phyloP scores from a whole-genome alignment of 2,329 filamentous ascomycete genomes.

The Aspergillus viridinutans region DNA sequence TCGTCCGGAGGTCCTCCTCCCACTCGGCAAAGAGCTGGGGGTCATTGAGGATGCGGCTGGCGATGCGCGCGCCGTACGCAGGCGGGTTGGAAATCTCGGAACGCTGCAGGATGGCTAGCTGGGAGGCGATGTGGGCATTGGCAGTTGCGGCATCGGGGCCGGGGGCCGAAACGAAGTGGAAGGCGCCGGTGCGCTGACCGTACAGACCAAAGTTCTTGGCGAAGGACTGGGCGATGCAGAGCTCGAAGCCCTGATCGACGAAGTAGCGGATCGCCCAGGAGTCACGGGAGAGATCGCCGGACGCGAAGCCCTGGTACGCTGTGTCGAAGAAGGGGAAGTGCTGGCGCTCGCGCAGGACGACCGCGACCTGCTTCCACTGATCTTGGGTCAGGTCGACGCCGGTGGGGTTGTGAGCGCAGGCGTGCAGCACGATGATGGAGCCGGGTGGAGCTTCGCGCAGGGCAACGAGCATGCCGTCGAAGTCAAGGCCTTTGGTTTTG shows the following conservation, averaged over 20 bases:
- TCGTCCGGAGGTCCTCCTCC: slow-evolving; percentile 86
- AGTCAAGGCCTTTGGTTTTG: slow-evolving; percentile 84
- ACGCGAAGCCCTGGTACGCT: slow-evolving; percentile 97
- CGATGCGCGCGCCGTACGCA: slow-evolving; percentile 88
- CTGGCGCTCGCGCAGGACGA: slow-evolving; percentile 67
- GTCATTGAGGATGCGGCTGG: slow-evolving; percentile 79
- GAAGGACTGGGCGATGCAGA: slow-evolving; percentile 57
- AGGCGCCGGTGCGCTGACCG: slow-evolving; percentile 90
- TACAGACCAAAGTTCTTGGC: slow-evolving; percentile 76
- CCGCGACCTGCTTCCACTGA: slow-evolving; percentile 89
- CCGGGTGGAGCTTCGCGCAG: slow-evolving; percentile 68
- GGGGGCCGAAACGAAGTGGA: slow-evolving; percentile 83
- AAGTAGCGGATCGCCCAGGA: slow-evolving; percentile 94
- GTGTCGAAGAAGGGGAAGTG: slow-evolving; percentile 99
- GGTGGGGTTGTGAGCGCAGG: slow-evolving; percentile 96
- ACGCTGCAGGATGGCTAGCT: slow-evolving; percentile 89
- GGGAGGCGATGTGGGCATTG: slow-evolving; percentile 68
- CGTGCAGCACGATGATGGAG: slow-evolving; percentile 86
- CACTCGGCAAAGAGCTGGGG: slow-evolving; percentile 77
- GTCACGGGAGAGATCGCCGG: slow-evolving; percentile 78
- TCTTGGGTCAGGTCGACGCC: slow-evolving; percentile 91
- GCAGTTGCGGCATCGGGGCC: slow-evolving; percentile 60
- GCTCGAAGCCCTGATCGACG: slow-evolving; percentile 80
- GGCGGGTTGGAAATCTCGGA: slow-evolving; percentile 98
- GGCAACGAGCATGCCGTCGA: slow-evolving; percentile 75